phyloP scores from a whole-genome alignment of 352 stramenopile species.

The Blastocystis sp. region DNA sequence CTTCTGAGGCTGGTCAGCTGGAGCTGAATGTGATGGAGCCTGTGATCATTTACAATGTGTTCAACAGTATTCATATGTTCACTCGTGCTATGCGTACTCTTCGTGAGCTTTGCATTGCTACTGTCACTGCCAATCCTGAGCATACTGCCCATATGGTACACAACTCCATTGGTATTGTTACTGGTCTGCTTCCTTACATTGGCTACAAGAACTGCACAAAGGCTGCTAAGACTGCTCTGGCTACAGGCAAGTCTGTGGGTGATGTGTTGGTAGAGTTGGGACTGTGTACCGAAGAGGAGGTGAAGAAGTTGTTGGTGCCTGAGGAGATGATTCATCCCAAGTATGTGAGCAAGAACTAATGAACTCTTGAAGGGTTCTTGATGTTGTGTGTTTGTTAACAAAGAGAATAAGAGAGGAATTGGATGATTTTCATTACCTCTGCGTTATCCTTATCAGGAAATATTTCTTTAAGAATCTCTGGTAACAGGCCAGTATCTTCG shows the following conservation, averaged over 20 bases:
- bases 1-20: constrained; percentile 28
- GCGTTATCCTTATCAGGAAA: neutral
- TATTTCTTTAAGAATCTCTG: too few species aligned
- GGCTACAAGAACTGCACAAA: constrained; percentile 51
- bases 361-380: neutral
- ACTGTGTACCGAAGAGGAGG: constrained; percentile 10
- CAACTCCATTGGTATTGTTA: constrained; percentile 52
- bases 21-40: constrained; percentile 27
- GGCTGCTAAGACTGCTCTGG: constrained; percentile 17
- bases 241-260: constrained; percentile 26
- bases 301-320: constrained; percentile 35
- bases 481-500: too few species aligned
- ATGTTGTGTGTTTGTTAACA: neutral
- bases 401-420: neutral
- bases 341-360: constrained; percentile 50
- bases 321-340: constrained; percentile 52
- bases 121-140: constrained; percentile 19
- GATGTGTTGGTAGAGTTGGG: constrained; percentile 37
- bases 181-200: too few species aligned
- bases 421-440: neutral
- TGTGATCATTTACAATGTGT: constrained; percentile 42
- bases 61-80: constrained; percentile 30
- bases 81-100: constrained; percentile 22
- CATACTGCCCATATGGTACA: neutral
- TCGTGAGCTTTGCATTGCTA: constrained; percentile 13